These are phyloP conservation scores for Heliamphora pulchella DNA, from an alignment of 179 eudicot species.

Conservation along the genomic window DNA sequence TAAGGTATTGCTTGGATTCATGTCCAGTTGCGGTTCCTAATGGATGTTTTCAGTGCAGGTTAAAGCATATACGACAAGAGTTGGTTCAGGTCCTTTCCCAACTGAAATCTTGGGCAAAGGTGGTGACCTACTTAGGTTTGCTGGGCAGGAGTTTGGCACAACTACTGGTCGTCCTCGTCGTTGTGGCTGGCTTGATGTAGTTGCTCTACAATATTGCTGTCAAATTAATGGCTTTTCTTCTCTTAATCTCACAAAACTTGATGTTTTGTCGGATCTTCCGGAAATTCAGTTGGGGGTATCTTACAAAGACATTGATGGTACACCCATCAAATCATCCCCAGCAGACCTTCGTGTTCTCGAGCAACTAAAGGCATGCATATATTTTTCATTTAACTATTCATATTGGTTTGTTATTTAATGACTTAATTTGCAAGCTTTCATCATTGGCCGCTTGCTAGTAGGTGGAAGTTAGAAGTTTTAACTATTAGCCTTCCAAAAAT, in stretches of 20 bases:
- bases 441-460: neutral
- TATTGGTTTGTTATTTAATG: neutral
- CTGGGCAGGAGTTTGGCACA: slow-evolving; percentile 97
- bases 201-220: slow-evolving; percentile 70
- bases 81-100: slow-evolving; percentile 96
- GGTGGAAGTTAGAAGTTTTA: neutral
- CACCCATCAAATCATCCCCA: slow-evolving; percentile 68
- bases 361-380: slow-evolving; percentile 47
- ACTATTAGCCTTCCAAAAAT: neutral
- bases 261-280: slow-evolving; percentile 78
- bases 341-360: slow-evolving; percentile 72
- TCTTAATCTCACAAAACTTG: slow-evolving; percentile 89
- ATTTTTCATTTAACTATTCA: no score
- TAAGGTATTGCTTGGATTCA: no score
- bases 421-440: neutral
- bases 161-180: slow-evolving; percentile 97
- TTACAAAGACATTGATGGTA: slow-evolving; percentile 64
- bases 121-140: slow-evolving; percentile 77
- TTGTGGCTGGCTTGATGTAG: slow-evolving; percentile 98
- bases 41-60: slow-evolving; percentile 40
- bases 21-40: neutral
- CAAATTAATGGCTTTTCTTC: slow-evolving; percentile 90
- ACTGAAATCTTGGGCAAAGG: slow-evolving; percentile 80
- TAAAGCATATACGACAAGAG: slow-evolving; percentile 95
- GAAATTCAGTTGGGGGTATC: slow-evolving; percentile 83